phyloP scores from a whole-genome alignment of 148 eudicot genomes.

The Camellia sinensis region DNA sequence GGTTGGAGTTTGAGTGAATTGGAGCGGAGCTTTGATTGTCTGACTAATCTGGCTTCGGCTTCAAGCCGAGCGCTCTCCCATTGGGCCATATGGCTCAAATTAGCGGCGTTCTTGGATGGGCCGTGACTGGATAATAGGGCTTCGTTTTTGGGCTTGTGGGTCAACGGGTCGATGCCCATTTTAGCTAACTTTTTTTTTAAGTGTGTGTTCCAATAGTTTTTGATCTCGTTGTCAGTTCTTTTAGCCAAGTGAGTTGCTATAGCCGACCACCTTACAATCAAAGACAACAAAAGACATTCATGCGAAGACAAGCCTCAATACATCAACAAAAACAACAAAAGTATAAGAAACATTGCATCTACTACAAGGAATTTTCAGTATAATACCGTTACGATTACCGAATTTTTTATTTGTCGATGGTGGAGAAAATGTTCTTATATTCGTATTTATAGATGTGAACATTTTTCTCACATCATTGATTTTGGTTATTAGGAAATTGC shows the following conservation, averaged over 20 bases:
- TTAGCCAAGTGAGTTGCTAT: constrained; percentile 91
- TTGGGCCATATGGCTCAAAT: constrained; percentile 92
- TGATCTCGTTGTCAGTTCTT: constrained; percentile 91
- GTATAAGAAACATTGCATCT: neutral
- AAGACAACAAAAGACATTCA: constrained; percentile 2
- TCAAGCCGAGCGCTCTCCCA: constrained; percentile 98
- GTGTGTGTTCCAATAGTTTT: constrained; percentile 94
- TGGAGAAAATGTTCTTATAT: too few species aligned
- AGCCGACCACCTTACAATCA: constrained; percentile 81
- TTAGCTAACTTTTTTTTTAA: constrained; percentile 73
- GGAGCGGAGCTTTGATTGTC: constrained; percentile 67
- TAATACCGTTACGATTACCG: neutral
- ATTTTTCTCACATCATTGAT: too few species aligned
- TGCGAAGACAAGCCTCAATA: neutral
- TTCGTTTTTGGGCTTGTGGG: constrained; percentile 90
- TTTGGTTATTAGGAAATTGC: neutral
- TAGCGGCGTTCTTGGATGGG: constrained; percentile 60
- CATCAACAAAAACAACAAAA: neutral
- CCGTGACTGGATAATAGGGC: constrained; percentile 39
- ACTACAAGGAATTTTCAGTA: too few species aligned
- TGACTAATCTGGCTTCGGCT: constrained; percentile 77
- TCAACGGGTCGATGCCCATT: constrained; percentile 88
- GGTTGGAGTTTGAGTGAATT: constrained; percentile 7
- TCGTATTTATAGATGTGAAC: too few species aligned
- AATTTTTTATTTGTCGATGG: too few species aligned